Conservation (phyloP, 352 stramenopile species). For the Blastocystis hominis region DNA sequence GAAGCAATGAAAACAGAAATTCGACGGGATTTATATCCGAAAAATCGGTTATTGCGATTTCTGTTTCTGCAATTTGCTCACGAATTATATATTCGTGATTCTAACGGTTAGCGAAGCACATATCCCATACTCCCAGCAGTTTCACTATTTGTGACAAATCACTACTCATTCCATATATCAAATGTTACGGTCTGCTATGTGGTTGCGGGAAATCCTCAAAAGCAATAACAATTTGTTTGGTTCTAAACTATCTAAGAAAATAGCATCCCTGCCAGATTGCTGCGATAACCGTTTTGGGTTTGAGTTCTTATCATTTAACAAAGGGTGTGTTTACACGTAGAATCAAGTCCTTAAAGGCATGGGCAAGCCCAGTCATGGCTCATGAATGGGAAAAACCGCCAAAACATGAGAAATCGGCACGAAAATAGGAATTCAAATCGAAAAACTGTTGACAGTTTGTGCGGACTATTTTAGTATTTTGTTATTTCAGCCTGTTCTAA, state of each 20-base stretch:
- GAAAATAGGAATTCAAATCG: too few relatives aligned
- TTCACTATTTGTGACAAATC: neutral
- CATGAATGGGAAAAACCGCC: too few relatives aligned
- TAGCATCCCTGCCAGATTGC: neutral
- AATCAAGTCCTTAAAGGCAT: too few relatives aligned
- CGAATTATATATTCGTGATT: neutral
- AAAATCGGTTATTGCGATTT: neutral
- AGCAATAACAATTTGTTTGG: too few relatives aligned
- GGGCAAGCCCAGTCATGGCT: too few relatives aligned
- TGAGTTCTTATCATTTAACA: too few relatives aligned
- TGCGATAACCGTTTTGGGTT: neutral
- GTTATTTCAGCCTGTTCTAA: neutral
- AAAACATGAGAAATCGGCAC: too few relatives aligned
- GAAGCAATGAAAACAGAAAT: neutral
- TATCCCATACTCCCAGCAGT: neutral
- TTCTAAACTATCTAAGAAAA: neutral
- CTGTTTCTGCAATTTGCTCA: neutral
- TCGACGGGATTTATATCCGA: neutral
- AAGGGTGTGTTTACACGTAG: too few relatives aligned
- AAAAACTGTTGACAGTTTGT: neutral
- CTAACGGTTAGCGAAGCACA: neutral
- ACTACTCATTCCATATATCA: neutral
- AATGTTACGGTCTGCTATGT: too few relatives aligned
- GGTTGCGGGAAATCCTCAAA: too few relatives aligned
- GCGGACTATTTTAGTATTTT: neutral